Conservation (phyloP, 352 stramenopile species). For the Pythium dissotocum region DNA sequence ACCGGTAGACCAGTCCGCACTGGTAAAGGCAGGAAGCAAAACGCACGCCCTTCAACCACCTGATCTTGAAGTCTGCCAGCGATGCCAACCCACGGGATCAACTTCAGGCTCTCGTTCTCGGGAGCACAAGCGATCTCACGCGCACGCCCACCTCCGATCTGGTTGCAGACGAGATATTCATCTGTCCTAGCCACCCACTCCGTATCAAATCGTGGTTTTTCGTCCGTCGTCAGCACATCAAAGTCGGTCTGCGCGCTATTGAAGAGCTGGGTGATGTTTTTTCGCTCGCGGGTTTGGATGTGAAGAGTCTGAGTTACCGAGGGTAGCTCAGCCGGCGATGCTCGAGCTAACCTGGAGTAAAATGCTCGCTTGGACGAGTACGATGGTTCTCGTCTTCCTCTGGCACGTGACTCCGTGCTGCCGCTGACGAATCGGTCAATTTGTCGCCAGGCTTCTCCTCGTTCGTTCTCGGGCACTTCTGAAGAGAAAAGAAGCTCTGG, state of each 20-base stretch:
- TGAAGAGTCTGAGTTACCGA: slow-evolving; percentile 61
- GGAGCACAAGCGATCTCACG: slow-evolving; percentile 72
- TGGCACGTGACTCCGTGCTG: neutral
- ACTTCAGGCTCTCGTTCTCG: slow-evolving; percentile 73
- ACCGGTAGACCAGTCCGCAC: slow-evolving; percentile 87
- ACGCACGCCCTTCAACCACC: slow-evolving; percentile 66
- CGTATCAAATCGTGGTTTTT: neutral
- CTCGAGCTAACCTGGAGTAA: slow-evolving; percentile 56
- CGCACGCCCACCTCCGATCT: slow-evolving; percentile 79
- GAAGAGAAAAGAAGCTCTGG: slow-evolving; percentile 67
- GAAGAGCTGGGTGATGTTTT: slow-evolving; percentile 5
- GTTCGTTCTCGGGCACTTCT: slow-evolving; percentile 61
- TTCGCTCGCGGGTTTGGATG: slow-evolving; percentile 41
- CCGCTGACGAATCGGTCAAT: slow-evolving; percentile 66
- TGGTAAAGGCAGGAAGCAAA: slow-evolving; percentile 93
- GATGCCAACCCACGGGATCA: slow-evolving; percentile 89
- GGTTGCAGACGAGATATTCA: slow-evolving; percentile 88
- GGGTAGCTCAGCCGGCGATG: slow-evolving; percentile 43
- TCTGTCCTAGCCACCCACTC: slow-evolving; percentile 29
- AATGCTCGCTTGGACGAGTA: slow-evolving; percentile 52
- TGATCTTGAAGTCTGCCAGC: slow-evolving; percentile 64
- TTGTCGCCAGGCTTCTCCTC: slow-evolving; percentile 57
- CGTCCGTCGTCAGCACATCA: neutral
- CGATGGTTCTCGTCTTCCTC: slow-evolving; percentile 8
- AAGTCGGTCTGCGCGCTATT: neutral